phyloP scores from a whole-genome alignment of 495 filamentous ascomycete species.

The Annulohypoxylon stygium region DNA sequence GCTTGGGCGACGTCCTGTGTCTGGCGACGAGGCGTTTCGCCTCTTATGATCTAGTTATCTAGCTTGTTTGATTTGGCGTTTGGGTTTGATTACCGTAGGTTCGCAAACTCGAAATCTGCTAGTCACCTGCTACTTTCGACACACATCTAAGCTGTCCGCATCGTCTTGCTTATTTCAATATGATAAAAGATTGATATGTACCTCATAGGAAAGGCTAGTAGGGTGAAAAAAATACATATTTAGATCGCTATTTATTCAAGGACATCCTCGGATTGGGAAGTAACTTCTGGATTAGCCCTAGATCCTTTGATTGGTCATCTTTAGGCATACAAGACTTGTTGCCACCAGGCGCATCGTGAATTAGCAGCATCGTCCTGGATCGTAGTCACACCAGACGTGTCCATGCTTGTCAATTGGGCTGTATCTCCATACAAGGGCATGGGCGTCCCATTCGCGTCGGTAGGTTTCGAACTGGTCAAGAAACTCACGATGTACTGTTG shows the following conservation, averaged over 20 bases:
- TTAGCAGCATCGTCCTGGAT: conserved; percentile 4
- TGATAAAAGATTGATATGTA: too few species aligned
- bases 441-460: not conserved
- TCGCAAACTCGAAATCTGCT: not conserved
- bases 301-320: not conserved
- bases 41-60: not conserved
- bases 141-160: too few species aligned
- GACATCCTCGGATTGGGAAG: too few species aligned
- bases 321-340: not conserved
- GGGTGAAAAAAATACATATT: too few species aligned
- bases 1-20: not conserved
- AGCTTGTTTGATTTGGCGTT: not conserved
- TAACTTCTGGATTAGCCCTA: not conserved
- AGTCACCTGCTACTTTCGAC: too few species aligned
- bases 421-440: conserved; percentile 1
- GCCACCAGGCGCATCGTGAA: conserved; percentile 16
- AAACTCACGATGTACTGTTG: conserved; percentile 29
- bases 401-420: conserved; percentile 7
- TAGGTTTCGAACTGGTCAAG: conserved; percentile 13
- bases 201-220: too few species aligned
- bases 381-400: not conserved
- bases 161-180: too few species aligned
- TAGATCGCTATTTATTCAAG: too few species aligned
- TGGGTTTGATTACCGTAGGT: not conserved
- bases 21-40: not conserved